Percentiles rank a stretch among this genome's conserved stretches.
Conservation (phyloP, 1,284 basidiomycete genomes). For the Austroboletus novae-zelandiae region DNA sequence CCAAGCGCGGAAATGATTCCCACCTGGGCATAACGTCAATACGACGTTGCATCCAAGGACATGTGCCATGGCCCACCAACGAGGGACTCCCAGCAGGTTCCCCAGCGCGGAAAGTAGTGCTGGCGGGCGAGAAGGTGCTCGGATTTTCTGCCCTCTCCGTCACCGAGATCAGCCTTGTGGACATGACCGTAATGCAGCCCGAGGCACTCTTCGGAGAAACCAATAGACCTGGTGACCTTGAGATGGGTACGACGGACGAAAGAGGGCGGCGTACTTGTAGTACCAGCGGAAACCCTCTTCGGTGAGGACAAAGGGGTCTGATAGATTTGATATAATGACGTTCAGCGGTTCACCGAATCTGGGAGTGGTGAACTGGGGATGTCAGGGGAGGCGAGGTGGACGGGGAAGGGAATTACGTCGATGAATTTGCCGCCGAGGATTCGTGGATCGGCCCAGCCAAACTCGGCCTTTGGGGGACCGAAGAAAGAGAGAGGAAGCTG, state of each 20-base stretch:
- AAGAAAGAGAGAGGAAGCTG: conserved; percentile 18
- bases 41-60: conserved; percentile 12
- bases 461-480: conserved; percentile 16
- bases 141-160: conserved; percentile 61
- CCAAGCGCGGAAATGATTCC: conserved; percentile 67
- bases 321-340: conserved; percentile 55
- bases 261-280: conserved; percentile 43
- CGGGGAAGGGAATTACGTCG: conserved; percentile 46
- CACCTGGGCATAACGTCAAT: conserved; percentile 37
- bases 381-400: not conserved
- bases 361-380: conserved; percentile 56
- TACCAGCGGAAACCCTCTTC: conserved; percentile 60
- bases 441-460: conserved; percentile 71
- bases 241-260: not conserved
- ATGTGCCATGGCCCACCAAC: conserved; percentile 45
- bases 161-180: conserved; percentile 70
- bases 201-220: conserved; percentile 74
- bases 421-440: conserved; percentile 66
- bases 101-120: conserved; percentile 61
- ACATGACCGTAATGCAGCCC: conserved; percentile 66
- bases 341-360: conserved; percentile 74
- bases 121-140: conserved; percentile 67
- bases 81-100: conserved; percentile 73
- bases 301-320: conserved; percentile 66
- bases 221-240: conserved; percentile 56